Conservation (phyloP, 352 stramenopile species). For the Globisporangium irregulare region DNA sequence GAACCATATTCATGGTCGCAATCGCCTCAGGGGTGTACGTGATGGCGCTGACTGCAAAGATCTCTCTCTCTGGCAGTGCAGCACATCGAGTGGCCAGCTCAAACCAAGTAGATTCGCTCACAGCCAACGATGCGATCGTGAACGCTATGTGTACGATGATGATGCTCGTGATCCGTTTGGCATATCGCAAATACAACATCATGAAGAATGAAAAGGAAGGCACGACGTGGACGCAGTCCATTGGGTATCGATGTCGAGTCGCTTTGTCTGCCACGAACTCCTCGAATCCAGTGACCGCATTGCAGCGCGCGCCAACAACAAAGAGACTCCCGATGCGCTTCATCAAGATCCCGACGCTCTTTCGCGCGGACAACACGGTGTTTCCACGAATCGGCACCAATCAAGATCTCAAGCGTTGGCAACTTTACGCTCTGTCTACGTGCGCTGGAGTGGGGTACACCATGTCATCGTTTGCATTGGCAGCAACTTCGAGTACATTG, state of each 20-base stretch:
- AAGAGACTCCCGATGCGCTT: constrained; percentile 1
- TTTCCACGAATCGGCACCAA: not conserved
- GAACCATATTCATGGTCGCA: not conserved
- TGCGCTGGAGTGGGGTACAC: not conserved
- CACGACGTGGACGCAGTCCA: constrained; percentile 4
- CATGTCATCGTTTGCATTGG: not conserved
- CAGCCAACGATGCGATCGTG: not conserved
- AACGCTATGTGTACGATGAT: constrained; percentile 11
- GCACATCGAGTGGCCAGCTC: not conserved
- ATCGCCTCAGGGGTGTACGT: not conserved
- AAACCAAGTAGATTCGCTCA: not conserved
- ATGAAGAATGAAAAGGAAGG: not conserved
- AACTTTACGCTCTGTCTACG: not conserved
- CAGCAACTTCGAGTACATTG: not conserved
- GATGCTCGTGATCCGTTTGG: not conserved
- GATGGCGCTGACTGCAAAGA: not conserved
- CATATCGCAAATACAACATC: constrained; percentile 9
- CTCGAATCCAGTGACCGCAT: too few relatives aligned
- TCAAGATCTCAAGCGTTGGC: not conserved
- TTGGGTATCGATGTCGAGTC: constrained; percentile 6
- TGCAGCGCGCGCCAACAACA: not conserved
- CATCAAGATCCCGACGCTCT: not conserved
- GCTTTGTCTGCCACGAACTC: not conserved
- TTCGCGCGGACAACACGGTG: constrained; percentile 3
- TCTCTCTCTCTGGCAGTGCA: not conserved